Conservation (phyloP, 2,329 filamentous ascomycete genomes). For the Colletotrichum caudatum region DNA sequence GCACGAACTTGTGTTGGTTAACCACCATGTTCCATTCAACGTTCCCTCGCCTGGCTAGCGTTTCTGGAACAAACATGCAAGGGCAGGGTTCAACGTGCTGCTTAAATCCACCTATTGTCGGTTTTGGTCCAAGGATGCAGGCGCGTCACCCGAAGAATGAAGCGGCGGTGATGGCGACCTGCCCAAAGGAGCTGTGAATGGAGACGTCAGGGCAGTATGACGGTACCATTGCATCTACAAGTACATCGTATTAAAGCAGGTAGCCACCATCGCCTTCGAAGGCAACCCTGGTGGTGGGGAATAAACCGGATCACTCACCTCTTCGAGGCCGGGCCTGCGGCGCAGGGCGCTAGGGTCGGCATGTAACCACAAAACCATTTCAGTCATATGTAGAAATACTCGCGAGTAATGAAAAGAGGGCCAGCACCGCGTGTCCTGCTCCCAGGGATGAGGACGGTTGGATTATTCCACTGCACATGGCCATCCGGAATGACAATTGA, state of each 20-base stretch:
- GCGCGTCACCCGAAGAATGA: conserved; percentile 4
- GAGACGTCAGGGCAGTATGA: background rate
- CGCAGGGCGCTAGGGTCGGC: conserved; percentile 35
- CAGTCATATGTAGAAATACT: conserved; percentile 16
- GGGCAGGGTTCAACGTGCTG: conserved; percentile 8
- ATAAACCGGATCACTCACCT: conserved; percentile 28
- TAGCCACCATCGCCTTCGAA: background rate
- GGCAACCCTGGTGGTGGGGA: conserved; percentile 22
- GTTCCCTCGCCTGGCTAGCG: conserved; percentile 20
- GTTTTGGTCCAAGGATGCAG: background rate
- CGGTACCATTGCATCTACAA: conserved; percentile 11
- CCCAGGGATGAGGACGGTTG: background rate
- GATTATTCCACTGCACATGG: background rate
- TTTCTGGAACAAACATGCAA: conserved; percentile 22
- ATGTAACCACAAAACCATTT: conserved; percentile 36
- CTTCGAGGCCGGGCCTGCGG: conserved; percentile 29
- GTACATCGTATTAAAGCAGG: background rate
- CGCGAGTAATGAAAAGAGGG: background rate
- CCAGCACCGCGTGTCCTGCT: conserved; percentile 1
- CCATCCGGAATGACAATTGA: background rate
- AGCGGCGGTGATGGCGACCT: conserved; percentile 14
- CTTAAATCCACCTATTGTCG: background rate
- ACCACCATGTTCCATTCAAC: conserved; percentile 20
- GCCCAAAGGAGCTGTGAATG: conserved; percentile 1
- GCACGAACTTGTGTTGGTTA: conserved; percentile 11